Percentiles rank a stretch among this genome's conserved stretches.
Evolutionary conservation across 768 basidiomycete species (phyloP).

Genomic region (Paxillus rubicundulus): DNA sequence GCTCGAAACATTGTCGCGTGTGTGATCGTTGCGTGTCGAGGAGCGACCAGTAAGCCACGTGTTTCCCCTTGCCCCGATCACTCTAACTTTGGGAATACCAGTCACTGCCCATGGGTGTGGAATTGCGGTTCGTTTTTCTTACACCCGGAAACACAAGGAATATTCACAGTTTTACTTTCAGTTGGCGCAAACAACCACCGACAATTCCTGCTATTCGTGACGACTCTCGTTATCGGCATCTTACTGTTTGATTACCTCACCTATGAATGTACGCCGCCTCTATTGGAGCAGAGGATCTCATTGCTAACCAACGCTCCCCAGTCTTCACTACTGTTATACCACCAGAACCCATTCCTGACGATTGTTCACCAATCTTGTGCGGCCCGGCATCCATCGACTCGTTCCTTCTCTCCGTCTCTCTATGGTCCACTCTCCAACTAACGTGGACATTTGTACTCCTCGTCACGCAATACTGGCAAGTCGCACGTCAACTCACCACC

Average conservation of each 20-base stretch:
- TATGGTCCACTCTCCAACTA: constrained; percentile 93
- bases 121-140: constrained; percentile 73
- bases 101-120: constrained; percentile 99
- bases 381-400: constrained; percentile 67
- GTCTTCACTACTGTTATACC: constrained; percentile 50
- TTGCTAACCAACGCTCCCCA: constrained; percentile 24
- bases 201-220: constrained; percentile 92
- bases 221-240: constrained; percentile 80
- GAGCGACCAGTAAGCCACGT: constrained; percentile 80
- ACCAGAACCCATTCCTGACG: constrained; percentile 1
- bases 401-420: constrained; percentile 77
- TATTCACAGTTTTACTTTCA: constrained; percentile 27
- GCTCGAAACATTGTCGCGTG: constrained; percentile 92
- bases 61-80: background rate
- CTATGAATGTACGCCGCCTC: constrained; percentile 63
- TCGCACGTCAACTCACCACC: constrained; percentile 92
- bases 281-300: background rate
- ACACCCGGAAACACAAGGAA: background rate
- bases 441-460: constrained; percentile 91
- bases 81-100: constrained; percentile 29
- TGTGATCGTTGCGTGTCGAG: constrained; percentile 89
- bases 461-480: constrained; percentile 86
- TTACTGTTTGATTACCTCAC: constrained; percentile 79
- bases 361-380: constrained; percentile 52
- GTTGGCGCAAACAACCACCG: constrained; percentile 94